phyloP scores from a whole-genome alignment of 805 yeast genomes.

The Suhomyces canberraensis region DNA sequence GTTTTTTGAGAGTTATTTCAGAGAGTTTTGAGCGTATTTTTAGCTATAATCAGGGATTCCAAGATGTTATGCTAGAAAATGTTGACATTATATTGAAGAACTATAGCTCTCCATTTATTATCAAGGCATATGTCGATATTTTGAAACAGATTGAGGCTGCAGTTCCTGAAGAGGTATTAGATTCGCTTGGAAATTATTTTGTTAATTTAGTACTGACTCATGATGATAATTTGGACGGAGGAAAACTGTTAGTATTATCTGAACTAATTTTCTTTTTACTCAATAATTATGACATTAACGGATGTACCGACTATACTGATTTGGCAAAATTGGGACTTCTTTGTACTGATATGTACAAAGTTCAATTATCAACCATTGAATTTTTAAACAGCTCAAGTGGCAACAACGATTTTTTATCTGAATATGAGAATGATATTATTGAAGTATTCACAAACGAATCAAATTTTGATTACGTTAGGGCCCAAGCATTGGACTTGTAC shows the following conservation, averaged over 20 bases:
- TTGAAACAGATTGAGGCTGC: background rate
- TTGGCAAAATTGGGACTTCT: slow-evolving; percentile 39
- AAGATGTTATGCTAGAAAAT: background rate
- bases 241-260: slow-evolving; percentile 46
- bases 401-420: background rate
- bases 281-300: background rate
- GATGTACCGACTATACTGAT: slow-evolving; percentile 11
- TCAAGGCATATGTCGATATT: slow-evolving; percentile 29
- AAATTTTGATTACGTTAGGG: slow-evolving; percentile 45
- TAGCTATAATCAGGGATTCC: background rate
- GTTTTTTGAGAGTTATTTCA: slow-evolving; percentile 16
- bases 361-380: slow-evolving; percentile 40
- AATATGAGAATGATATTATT: background rate
- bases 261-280: slow-evolving; percentile 11
- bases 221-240: slow-evolving; percentile 39
- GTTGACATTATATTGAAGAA: background rate
- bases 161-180: background rate
- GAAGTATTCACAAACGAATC: slow-evolving; percentile 18
- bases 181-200: slow-evolving; percentile 36
- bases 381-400: slow-evolving; percentile 16
- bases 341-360: slow-evolving; percentile 34
- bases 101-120: slow-evolving; percentile 27
- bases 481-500: slow-evolving; percentile 37
- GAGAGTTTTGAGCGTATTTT: slow-evolving; percentile 10
- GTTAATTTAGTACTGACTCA: slow-evolving; percentile 20